Evolutionary conservation across 2,329 filamentous ascomycete species (phyloP).

Genomic region (Arthrobotrys musiformis): DNA sequence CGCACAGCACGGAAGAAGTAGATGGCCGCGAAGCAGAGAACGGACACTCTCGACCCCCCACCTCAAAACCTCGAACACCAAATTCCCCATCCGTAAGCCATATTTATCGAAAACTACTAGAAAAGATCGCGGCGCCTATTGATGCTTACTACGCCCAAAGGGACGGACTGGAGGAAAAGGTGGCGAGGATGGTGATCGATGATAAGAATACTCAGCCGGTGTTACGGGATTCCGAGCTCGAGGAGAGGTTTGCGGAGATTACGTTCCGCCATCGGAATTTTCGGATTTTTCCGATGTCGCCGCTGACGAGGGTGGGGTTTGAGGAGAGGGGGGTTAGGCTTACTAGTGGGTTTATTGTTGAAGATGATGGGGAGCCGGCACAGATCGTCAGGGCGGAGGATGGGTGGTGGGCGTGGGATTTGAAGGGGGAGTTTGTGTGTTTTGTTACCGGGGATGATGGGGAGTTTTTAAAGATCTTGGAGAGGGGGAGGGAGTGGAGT

Average conservation of each 20-base stretch:
- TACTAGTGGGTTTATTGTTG: not conserved
- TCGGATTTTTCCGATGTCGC: not conserved
- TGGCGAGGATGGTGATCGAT: too few relatives aligned
- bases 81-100: too few relatives aligned
- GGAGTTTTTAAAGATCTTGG: not conserved
- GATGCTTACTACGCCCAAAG: too few relatives aligned
- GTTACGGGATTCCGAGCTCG: too few relatives aligned
- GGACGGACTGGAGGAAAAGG: too few relatives aligned
- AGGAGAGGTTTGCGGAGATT: not conserved
- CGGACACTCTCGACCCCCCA: too few relatives aligned
- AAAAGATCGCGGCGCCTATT: too few relatives aligned
- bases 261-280: not conserved
- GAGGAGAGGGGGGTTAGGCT: not conserved
- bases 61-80: too few relatives aligned
- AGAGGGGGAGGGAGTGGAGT: not conserved
- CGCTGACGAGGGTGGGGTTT: not conserved
- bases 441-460: not conserved
- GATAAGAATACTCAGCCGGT: too few relatives aligned
- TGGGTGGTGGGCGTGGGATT: constrained; percentile 6
- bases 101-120: too few relatives aligned
- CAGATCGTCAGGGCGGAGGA: not conserved
- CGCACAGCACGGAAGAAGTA: too few relatives aligned
- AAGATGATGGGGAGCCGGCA: not conserved
- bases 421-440: not conserved
- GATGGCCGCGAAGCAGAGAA: too few relatives aligned